Conservation (phyloP, 2,329 filamentous ascomycete species). For the Parascedosporium putredinis region DNA sequence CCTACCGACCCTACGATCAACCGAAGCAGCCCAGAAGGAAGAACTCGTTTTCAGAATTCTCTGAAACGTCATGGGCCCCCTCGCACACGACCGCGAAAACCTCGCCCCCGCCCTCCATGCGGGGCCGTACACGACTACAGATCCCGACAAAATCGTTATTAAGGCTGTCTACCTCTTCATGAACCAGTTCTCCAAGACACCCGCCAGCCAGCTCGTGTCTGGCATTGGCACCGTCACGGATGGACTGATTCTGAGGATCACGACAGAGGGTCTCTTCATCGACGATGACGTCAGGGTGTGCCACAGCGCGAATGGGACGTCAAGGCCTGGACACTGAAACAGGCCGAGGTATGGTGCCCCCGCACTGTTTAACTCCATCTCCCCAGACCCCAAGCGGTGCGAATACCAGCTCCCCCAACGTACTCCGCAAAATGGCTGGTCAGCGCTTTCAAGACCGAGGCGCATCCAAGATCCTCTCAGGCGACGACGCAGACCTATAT, state of each 20-base stretch:
- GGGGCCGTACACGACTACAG: slow-evolving; percentile 76
- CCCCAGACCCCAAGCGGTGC: slow-evolving; percentile 28
- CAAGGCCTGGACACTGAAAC: slow-evolving; percentile 94
- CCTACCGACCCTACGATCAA: slow-evolving; percentile 68
- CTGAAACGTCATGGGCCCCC: slow-evolving; percentile 77
- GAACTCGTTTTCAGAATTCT: slow-evolving; percentile 46
- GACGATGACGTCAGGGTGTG: slow-evolving; percentile 89
- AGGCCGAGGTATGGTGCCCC: slow-evolving; percentile 80
- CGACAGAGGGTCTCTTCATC: slow-evolving; percentile 90
- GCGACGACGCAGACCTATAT: slow-evolving; percentile 57
- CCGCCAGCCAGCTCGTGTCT: slow-evolving; percentile 79
- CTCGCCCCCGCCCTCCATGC: slow-evolving; percentile 68
- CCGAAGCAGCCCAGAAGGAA: slow-evolving; percentile 49
- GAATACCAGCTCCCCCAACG: slow-evolving; percentile 28
- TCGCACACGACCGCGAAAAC: slow-evolving; percentile 77
- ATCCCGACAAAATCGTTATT: slow-evolving; percentile 94
- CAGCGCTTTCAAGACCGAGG: slow-evolving; percentile 37
- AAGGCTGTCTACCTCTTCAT: slow-evolving; percentile 88
- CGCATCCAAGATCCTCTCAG: slow-evolving; percentile 41
- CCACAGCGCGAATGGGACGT: slow-evolving; percentile 98
- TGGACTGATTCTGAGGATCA: slow-evolving; percentile 82
- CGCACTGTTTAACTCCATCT: slow-evolving; percentile 44
- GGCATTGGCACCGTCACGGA: slow-evolving; percentile 81
- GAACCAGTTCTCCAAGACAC: slow-evolving; percentile 79
- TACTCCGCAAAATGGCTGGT: slow-evolving; percentile 36